Evolutionary conservation across 2,329 filamentous ascomycete genomes (phyloP), one percentile per base, ranked within the genome.

Genomic region (Talaromyces pinophilus): DNA sequence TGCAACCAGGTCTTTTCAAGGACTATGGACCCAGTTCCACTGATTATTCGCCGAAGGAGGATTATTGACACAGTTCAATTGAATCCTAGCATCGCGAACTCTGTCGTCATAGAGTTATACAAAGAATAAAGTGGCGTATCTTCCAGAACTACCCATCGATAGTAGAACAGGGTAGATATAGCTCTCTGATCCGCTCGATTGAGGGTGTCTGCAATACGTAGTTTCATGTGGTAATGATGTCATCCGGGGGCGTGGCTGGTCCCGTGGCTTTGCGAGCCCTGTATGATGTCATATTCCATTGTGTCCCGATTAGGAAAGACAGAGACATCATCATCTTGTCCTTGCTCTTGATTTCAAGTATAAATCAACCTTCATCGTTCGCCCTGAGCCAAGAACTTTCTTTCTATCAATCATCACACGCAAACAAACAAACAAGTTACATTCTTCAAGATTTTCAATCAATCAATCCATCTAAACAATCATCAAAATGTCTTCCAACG

Each of bases 401-500:
- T 4, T 17, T 44, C 17, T n/a, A 30, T 22, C 22, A 13, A 5
- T 7, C 8, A 13, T 46, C n/a, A 42, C 40, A 17, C 5, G 25
- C 25, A 42, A 42, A 7, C 40, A 57, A 35, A 13, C 38, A 30
- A 60, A n/a, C 57, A 59, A 42, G 1, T 22, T 40, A 2, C 10
- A 15, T 5, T 25, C 13, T 7, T 15, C 17, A 40, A 33, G 10
- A 42, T 15, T 19, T 59, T 35, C 25, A 54, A 54, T 5, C 28
- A 22, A 38, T 5, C n/a, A 35, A 55, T 1, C 52, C 4, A 6
- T 19, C 25, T n/a, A 42, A 22, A 33, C 42, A 19, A n/a, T 10
- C 17, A 42, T 44, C 52, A 63, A 30, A 22, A 76, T 76, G 75
- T 72, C 75, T 68, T 71, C 66, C 38, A 61, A 59, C 65, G 46